Evolutionary conservation across 768 basidiomycete genomes (phyloP).

Genomic region (Chalciporus pseudorubinellus): DNA sequence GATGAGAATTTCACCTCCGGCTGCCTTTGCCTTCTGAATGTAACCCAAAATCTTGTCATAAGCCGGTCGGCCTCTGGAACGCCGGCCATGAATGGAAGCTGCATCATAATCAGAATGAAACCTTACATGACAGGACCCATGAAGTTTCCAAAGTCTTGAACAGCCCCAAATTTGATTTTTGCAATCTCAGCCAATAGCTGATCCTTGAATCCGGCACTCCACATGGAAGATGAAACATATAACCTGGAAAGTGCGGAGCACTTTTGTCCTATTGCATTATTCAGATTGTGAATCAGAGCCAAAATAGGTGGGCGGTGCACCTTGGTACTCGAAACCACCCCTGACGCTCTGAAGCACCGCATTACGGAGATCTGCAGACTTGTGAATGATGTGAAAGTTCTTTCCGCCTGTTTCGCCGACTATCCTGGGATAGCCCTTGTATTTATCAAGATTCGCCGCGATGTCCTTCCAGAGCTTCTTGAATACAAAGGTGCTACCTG

Average conservation of each 20-base stretch:
- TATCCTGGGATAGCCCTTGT: conserved; percentile 88
- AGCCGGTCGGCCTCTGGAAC: conserved; percentile 70
- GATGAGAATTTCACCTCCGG: conserved; percentile 85
- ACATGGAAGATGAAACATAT: conserved; percentile 85
- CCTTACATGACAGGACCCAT: conserved; percentile 94
- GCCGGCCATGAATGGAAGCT: background rate
- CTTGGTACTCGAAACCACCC: conserved; percentile 94
- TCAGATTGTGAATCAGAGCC: background rate
- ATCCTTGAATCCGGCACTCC: conserved; percentile 86
- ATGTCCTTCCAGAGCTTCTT: conserved; percentile 97
- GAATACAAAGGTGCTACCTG: conserved; percentile 93
- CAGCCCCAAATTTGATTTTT: conserved; percentile 83
- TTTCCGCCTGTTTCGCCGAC: conserved; percentile 99
- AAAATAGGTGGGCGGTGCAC: conserved; percentile 33
- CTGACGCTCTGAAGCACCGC: conserved; percentile 89
- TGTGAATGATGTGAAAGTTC: conserved; percentile 95
- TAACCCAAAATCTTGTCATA: conserved; percentile 85
- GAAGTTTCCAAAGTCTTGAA: conserved; percentile 77
- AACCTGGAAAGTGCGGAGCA: conserved; percentile 91
- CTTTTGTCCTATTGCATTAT: conserved; percentile 69
- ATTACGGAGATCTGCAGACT: conserved; percentile 80
- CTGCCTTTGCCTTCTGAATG: conserved; percentile 81
- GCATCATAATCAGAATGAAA: background rate
- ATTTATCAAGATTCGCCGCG: conserved; percentile 80
- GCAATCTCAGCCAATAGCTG: conserved; percentile 68